Evolutionary conservation across 108 stramenopile species (phyloP), one percentile per base, ranked within the genome.

Genomic region (Aurantiochytrium sp.): DNA sequence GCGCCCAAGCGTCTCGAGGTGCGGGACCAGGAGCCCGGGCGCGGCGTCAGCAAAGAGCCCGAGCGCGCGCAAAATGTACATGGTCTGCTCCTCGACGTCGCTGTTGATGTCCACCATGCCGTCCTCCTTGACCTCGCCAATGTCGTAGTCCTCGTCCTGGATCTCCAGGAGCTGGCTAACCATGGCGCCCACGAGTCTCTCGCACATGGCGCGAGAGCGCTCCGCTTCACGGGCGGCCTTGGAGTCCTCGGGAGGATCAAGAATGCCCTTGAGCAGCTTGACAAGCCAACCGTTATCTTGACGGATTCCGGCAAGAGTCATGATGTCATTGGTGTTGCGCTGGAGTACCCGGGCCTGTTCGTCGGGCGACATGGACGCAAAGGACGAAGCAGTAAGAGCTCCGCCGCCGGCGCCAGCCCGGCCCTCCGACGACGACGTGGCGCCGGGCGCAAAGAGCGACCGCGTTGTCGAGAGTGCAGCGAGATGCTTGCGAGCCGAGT

Each of bases 41-140:
- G 39, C 73, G 12, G 73, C 73, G n/a, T 81, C 73, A 19, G 42
- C 39, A 81, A 81, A 81, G n/a, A 81, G 45, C n/a, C 45, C 73
- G 6, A 81, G 45, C 2, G 73, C 45, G n/a, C 73, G 73, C 50
- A 41, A 24, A 24, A 81, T 48, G 2, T 81, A 48, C 42, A 81
- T 48, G 45, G 73, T 81, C 39, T 39, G 42, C n/a, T 30, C 73
- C n/a, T 41, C 45, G 17, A 42, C 36, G 30, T 81, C 73, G 45
- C 19, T 81, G 73, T 30, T 30, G 59, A 65, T 12, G 12, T 24
- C 15, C 12, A 81, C 30, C 15, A 12, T 48, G 42, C 73, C 73
- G 30, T 81, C 45, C n/a, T 22, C 42, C 24, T 48, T 41, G 27
- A 81, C 39, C 45, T 81, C 42, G 42, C n/a, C 39, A 6, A 81